Base-by-base conservation (phyloP, 2,329 filamentous ascomycete genomes). In the Alternaria consortialis region DNA sequence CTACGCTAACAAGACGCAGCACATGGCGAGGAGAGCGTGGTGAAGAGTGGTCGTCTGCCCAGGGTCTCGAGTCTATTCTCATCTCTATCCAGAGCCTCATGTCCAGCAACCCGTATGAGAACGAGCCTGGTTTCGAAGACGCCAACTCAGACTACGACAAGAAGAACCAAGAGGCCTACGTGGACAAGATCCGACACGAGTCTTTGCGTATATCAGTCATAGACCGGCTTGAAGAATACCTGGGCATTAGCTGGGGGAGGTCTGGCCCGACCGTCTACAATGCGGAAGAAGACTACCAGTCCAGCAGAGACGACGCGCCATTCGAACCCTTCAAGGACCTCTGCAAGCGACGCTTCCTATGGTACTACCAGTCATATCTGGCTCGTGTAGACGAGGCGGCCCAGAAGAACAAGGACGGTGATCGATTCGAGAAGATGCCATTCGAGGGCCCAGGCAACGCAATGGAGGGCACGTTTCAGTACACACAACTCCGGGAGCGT, bases 1-100 rank as follows among this genome's bases (percentile, higher is more conserved):
- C 8, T 12, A 29, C 42, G 40, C 59, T 66, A 60, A 73, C 69
- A 39, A 32, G 69, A 27, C 56, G 70, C 37, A 96, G 94, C 59
- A 99, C 95, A 76, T 99, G 95, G 95, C 87, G 91, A 51, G 94
- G 94, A 29, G 91, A 97, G 74, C 86, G 88, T 15, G 93, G 94
- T 56, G 95, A 98, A 79, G 90, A 97, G 77, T 99, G 95, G 95
- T 97, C 94, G 15, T 93, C 94, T 15, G 95, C 94, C 1, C 95
- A 98, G 77, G 94, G 95, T 7, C 84, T 99, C 1, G 95, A 98
- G 77, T 98, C 94, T 1, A 92, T 98, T 50, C 80, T 99, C 48
- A 87, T 98, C 54, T 98, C 94, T 5, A 97, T 99, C 58, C 95
- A 99, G 79, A 97, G 94, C 77, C 84, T 99, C 44, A 94, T 99